phyloP scores from a whole-genome alignment of 2,329 filamentous ascomycete genomes.

The Talaromyces sp. region DNA sequence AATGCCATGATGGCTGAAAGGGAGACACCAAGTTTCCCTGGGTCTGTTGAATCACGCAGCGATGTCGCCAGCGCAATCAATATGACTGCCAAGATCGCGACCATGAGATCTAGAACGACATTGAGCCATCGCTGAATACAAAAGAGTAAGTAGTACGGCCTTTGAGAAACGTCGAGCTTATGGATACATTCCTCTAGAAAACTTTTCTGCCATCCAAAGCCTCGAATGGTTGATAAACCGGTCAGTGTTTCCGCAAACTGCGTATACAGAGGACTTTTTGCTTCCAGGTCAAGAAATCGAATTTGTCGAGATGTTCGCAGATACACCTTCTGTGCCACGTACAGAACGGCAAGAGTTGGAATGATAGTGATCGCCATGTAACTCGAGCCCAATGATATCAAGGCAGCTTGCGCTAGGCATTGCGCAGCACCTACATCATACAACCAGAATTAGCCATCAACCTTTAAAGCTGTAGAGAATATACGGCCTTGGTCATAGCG shows the following conservation, averaged over 20 bases:
- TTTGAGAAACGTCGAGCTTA: conserved; percentile 49
- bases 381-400: conserved; percentile 45
- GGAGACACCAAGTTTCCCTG: conserved; percentile 49
- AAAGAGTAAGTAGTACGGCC: conserved; percentile 53
- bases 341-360: conserved; percentile 42
- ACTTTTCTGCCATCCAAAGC: conserved; percentile 49
- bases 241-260: conserved; percentile 54
- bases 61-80: conserved; percentile 47
- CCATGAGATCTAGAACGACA: conserved; percentile 47
- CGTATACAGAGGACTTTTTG: conserved; percentile 55
- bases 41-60: conserved; percentile 36
- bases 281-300: conserved; percentile 56
- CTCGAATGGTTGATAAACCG: conserved; percentile 52
- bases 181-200: conserved; percentile 18
- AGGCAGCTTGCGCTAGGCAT: conserved; percentile 40
- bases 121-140: conserved; percentile 55
- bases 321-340: conserved; percentile 52
- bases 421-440: conserved; percentile 19
- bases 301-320: conserved; percentile 57
- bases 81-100: conserved; percentile 44
- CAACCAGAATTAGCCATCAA: background rate
- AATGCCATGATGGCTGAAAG: conserved; percentile 51
- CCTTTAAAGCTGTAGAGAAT: too few relatives aligned
- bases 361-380: conserved; percentile 50
- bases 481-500: background rate